Conservation (phyloP, 176 grass and related monocot genomes). For the Musa schizocarpa region DNA sequence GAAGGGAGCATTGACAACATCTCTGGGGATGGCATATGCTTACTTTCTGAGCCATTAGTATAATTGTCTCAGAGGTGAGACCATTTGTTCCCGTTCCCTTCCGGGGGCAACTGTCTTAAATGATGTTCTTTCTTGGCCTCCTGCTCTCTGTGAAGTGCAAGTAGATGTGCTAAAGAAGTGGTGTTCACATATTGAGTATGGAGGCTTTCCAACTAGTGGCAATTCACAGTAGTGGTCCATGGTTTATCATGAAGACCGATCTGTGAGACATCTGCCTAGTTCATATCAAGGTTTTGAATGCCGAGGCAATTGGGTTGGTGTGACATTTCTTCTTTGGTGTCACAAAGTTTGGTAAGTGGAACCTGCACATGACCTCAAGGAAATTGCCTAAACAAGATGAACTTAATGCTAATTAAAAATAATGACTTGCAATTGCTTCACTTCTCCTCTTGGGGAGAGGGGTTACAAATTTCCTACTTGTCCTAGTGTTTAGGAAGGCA, state of each 20-base stretch:
- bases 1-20: too few relatives aligned
- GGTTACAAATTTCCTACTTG: too few relatives aligned
- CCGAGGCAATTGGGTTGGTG: not conserved
- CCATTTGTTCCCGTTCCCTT: not conserved
- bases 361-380: not conserved
- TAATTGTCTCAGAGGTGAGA: slow-evolving; percentile 7
- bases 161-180: too few relatives aligned
- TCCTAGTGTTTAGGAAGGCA: too few relatives aligned
- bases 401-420: not conserved
- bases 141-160: too few relatives aligned
- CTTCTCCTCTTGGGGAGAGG: too few relatives aligned
- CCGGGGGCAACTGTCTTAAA: not conserved
- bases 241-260: too few relatives aligned
- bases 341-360: not conserved
- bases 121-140: not conserved
- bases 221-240: too few relatives aligned
- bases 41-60: slow-evolving; percentile 11
- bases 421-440: too few relatives aligned
- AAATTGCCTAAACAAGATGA: not conserved
- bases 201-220: too few relatives aligned
- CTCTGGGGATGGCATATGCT: not conserved
- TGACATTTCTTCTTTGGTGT: not conserved
- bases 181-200: too few relatives aligned
- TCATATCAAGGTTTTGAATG: not conserved
- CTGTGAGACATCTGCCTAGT: too few relatives aligned